Percentiles rank a stretch among this genome's conserved stretches.
Conservation (phyloP, 192 early-diverging fungal genomes). For the Glomus cerebriforme region DNA sequence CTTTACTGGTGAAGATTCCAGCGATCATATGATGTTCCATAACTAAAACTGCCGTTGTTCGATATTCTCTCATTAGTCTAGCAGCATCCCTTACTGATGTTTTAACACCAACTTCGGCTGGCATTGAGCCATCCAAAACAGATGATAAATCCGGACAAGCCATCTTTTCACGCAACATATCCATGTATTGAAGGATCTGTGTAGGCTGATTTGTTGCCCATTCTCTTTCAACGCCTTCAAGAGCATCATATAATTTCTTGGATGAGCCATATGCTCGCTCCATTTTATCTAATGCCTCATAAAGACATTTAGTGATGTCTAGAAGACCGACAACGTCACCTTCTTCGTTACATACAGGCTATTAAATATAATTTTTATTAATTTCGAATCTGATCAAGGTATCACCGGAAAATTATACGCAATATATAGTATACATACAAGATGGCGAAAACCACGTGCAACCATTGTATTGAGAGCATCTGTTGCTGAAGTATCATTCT, state of each 20-base stretch:
- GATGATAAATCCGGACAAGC: constrained; percentile 88
- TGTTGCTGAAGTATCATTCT: constrained; percentile 73
- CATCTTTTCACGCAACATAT: constrained; percentile 78
- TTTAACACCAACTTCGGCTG: constrained; percentile 63
- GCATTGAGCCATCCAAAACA: constrained; percentile 68
- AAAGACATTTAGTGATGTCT: constrained; percentile 85
- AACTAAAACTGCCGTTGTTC: constrained; percentile 76
- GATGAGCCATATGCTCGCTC: constrained; percentile 82
- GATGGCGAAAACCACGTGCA: constrained; percentile 78
- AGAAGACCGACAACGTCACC: constrained; percentile 83
- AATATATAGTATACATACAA: constrained; percentile 47
- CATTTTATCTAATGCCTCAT: constrained; percentile 85
- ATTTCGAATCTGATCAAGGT: background rate
- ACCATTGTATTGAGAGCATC: constrained; percentile 86
- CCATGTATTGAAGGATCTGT: constrained; percentile 73
- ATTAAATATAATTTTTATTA: background rate
- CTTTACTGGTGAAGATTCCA: constrained; percentile 92
- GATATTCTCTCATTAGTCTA: constrained; percentile 69
- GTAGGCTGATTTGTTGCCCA: constrained; percentile 70
- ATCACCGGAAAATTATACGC: background rate
- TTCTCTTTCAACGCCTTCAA: constrained; percentile 81
- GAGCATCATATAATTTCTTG: constrained; percentile 76
- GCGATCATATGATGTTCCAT: constrained; percentile 72
- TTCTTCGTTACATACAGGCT: constrained; percentile 84
- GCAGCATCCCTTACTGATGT: constrained; percentile 75